These are phyloP conservation scores for Mycosphaerelloides madeirae DNA, from an alignment of 2,329 filamentous ascomycete species.

Conservation along the genomic window DNA sequence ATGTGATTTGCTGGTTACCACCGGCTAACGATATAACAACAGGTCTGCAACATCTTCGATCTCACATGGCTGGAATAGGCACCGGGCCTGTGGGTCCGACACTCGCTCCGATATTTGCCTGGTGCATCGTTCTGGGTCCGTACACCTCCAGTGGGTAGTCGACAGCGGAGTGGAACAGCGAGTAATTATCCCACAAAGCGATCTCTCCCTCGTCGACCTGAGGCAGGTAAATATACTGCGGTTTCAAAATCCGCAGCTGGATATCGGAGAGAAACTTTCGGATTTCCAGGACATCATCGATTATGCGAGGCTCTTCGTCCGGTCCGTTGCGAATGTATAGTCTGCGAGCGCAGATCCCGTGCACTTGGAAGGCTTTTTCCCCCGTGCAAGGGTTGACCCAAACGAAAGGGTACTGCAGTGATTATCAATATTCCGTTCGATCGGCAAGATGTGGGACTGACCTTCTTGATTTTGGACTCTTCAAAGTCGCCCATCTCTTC, in stretches of 20 bases:
- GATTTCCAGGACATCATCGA: constrained; percentile 8
- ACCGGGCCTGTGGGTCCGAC: constrained; percentile 8
- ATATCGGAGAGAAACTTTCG: constrained; percentile 12
- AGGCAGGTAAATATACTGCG: constrained; percentile 14
- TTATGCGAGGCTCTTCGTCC: constrained; percentile 7
- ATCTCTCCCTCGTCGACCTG: constrained; percentile 15
- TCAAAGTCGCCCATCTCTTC: constrained; percentile 60
- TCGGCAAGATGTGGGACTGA: constrained; percentile 29
- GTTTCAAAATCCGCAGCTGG: constrained; percentile 15
- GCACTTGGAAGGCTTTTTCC: constrained; percentile 63
- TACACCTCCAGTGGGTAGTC: constrained; percentile 11
- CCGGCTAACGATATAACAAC: too few species aligned
- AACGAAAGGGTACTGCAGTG: constrained; percentile 52
- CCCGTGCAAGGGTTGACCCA: constrained; percentile 70
- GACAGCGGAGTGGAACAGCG: constrained; percentile 9
- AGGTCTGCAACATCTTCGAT: too few species aligned
- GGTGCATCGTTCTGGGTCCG: constrained; percentile 15
- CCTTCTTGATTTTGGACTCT: constrained; percentile 59
- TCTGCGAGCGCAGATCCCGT: constrained; percentile 35
- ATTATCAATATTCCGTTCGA: neutral
- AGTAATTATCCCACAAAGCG: constrained; percentile 15
- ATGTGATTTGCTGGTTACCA: too few species aligned
- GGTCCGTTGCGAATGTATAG: constrained; percentile 12
- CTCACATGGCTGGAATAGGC: constrained; percentile 7
- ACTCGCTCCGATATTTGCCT: constrained; percentile 14